A percentile compares a stretch with the other conserved stretches of the same genome.
phyloP scores from a whole-genome alignment of 768 basidiomycete genomes.

The Psilocybe sp. region DNA sequence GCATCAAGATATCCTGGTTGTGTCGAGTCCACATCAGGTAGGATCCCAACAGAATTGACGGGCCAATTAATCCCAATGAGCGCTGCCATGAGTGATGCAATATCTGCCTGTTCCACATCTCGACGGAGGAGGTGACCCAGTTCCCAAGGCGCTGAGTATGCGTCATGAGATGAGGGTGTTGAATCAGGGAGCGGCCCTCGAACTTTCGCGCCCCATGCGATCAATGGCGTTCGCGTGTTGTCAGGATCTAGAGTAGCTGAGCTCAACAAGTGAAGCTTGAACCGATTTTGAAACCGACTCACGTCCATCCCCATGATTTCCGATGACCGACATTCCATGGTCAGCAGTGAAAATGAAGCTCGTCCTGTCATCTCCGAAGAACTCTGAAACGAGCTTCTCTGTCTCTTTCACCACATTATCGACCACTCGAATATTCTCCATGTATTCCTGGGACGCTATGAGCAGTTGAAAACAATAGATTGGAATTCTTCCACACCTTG shows the following conservation, averaged over 20 bases:
- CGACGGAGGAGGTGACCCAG: conserved; percentile 56
- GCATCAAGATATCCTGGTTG: conserved; percentile 56
- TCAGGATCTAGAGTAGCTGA: conserved; percentile 61
- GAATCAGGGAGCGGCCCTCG: conserved; percentile 63
- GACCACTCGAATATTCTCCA: conserved; percentile 79
- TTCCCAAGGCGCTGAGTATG: conserved; percentile 64
- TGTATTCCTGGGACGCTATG: conserved; percentile 60
- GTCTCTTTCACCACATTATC: conserved; percentile 70
- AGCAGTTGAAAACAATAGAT: too few species aligned
- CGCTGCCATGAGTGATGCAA: conserved; percentile 75
- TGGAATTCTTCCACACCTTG: too few species aligned
- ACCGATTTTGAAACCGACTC: too few species aligned
- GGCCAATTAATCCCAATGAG: conserved; percentile 75
- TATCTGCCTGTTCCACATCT: conserved; percentile 83
- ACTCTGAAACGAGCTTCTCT: conserved; percentile 57
- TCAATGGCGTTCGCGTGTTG: conserved; percentile 80
- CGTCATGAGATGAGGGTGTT: conserved; percentile 62
- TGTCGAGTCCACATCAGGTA: conserved; percentile 70
- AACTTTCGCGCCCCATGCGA: conserved; percentile 80
- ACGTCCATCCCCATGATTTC: conserved; percentile 90
- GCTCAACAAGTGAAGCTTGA: too few species aligned
- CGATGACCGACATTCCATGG: conserved; percentile 87
- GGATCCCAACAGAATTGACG: conserved; percentile 77
- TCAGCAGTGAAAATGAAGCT: conserved; percentile 83
- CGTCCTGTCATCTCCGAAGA: conserved; percentile 68